Conservation (phyloP, 768 basidiomycete species). For the Lactarius sp. region DNA sequence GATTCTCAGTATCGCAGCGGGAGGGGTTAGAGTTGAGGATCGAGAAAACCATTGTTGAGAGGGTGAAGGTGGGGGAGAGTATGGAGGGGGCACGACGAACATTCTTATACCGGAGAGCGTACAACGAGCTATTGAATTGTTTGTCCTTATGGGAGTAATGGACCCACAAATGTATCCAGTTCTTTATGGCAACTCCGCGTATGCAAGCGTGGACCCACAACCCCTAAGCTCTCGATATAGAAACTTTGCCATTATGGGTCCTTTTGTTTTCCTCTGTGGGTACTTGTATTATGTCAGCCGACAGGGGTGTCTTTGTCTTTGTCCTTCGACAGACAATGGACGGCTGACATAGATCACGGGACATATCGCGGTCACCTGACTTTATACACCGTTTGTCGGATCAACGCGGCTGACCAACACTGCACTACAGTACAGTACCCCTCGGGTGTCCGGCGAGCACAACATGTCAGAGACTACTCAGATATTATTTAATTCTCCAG, state of each 20-base stretch:
- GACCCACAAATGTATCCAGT: neutral
- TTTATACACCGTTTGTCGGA: neutral
- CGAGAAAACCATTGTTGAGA: constrained; percentile 16
- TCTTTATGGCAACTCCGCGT: constrained; percentile 3
- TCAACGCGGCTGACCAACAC: neutral
- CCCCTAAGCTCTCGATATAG: neutral
- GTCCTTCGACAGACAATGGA: too few relatives aligned
- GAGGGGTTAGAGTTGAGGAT: constrained; percentile 12
- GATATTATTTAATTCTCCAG: constrained; percentile 81
- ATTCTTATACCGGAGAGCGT: constrained; percentile 8
- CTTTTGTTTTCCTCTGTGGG: neutral
- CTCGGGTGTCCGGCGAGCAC: neutral
- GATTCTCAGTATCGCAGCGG: neutral
- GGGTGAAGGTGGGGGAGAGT: neutral
- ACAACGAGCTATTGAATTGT: neutral
- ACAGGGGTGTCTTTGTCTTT: neutral
- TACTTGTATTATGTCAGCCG: neutral
- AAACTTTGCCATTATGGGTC: constrained; percentile 11
- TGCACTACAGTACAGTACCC: neutral
- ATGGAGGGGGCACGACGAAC: neutral
- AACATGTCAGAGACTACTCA: constrained; percentile 67
- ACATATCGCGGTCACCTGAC: constrained; percentile 16
- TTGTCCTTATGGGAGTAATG: constrained; percentile 5
- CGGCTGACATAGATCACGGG: neutral
- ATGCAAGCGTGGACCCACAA: constrained; percentile 13